Percentiles rank a stretch among this genome's conserved stretches.
phyloP scores from a whole-genome alignment of 2,329 filamentous ascomycete genomes.

The Leptographium flavum region DNA sequence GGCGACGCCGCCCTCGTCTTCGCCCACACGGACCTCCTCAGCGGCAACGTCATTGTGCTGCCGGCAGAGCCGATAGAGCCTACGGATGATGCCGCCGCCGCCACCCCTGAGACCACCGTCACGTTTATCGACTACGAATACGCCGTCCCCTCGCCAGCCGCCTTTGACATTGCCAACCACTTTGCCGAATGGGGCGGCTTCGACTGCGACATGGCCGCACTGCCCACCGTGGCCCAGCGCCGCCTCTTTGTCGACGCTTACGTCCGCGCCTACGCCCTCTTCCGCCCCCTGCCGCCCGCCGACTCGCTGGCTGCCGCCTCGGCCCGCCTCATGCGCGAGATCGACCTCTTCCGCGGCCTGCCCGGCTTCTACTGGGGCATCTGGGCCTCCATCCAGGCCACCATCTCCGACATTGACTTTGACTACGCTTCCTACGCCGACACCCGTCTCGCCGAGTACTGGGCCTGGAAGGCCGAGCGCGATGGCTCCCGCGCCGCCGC shows the following conservation, averaged over 20 bases:
- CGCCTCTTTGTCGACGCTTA: conserved; percentile 75
- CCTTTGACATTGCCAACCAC: conserved; percentile 95
- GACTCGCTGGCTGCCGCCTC: conserved; percentile 15
- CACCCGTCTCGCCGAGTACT: conserved; percentile 76
- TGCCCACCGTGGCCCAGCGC: conserved; percentile 67
- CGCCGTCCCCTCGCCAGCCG: conserved; percentile 81
- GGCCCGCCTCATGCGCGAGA: conserved; percentile 58
- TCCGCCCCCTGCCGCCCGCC: neutral
- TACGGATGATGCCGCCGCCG: too few relatives aligned
- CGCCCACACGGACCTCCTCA: conserved; percentile 89
- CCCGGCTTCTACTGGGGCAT: conserved; percentile 89
- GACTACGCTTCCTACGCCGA: conserved; percentile 92
- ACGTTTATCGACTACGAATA: conserved; percentile 99
- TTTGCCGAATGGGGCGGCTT: conserved; percentile 98
- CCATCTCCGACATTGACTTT: conserved; percentile 90
- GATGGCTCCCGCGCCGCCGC: conserved; percentile 42
- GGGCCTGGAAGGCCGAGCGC: conserved; percentile 69
- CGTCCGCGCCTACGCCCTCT: conserved; percentile 52
- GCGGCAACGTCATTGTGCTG: conserved; percentile 86
- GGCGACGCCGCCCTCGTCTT: conserved; percentile 73
- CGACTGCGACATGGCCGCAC: conserved; percentile 74
- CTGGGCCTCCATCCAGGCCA: conserved; percentile 89
- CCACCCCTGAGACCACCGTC: conserved; percentile 24
- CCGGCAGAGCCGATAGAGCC: neutral
- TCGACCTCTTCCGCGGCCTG: conserved; percentile 76